Evolutionary conservation across 2,329 filamentous ascomycete species (phyloP).

Genomic region (Blumeriella jaapii): DNA sequence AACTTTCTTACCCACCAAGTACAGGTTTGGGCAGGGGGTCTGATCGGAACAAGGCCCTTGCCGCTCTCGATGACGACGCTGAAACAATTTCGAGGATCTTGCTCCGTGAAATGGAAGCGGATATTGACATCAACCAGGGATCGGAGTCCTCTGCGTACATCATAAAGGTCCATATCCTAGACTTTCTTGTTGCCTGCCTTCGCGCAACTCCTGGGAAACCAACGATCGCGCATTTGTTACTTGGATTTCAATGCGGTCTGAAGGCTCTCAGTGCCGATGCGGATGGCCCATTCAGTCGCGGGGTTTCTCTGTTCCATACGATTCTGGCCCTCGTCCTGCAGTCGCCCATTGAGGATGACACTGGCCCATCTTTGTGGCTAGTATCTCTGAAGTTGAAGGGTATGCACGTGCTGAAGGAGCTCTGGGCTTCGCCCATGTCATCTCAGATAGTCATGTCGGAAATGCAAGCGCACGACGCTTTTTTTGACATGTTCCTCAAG

Average conservation of each 20-base stretch:
- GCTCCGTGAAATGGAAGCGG: slow-evolving; percentile 52
- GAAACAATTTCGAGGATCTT: slow-evolving; percentile 70
- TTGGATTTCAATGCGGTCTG: slow-evolving; percentile 74
- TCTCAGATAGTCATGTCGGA: slow-evolving; percentile 64
- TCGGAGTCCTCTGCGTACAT: slow-evolving; percentile 61
- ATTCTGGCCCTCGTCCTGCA: slow-evolving; percentile 61
- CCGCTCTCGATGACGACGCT: slow-evolving; percentile 74
- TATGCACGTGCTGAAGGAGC: slow-evolving; percentile 62
- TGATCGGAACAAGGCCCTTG: slow-evolving; percentile 72
- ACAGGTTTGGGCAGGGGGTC: slow-evolving; percentile 16
- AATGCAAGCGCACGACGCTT: slow-evolving; percentile 65
- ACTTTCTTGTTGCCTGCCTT: slow-evolving; percentile 75
- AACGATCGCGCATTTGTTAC: slow-evolving; percentile 78
- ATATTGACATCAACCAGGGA: slow-evolving; percentile 63
- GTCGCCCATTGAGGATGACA: slow-evolving; percentile 48
- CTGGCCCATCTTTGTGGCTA: slow-evolving; percentile 52
- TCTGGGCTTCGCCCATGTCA: slow-evolving; percentile 79
- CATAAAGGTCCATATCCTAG: slow-evolving; percentile 74
- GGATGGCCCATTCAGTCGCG: slow-evolving; percentile 58
- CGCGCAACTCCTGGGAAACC: slow-evolving; percentile 63
- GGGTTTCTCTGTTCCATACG: slow-evolving; percentile 72
- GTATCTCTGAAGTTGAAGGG: slow-evolving; percentile 56
- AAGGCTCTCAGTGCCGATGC: slow-evolving; percentile 57
- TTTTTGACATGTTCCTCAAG: slow-evolving; percentile 64
- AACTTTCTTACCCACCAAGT: slow-evolving; percentile 27